Evolutionary conservation across 2,329 filamentous ascomycete species (phyloP).

Genomic region (Fusarium musae): DNA sequence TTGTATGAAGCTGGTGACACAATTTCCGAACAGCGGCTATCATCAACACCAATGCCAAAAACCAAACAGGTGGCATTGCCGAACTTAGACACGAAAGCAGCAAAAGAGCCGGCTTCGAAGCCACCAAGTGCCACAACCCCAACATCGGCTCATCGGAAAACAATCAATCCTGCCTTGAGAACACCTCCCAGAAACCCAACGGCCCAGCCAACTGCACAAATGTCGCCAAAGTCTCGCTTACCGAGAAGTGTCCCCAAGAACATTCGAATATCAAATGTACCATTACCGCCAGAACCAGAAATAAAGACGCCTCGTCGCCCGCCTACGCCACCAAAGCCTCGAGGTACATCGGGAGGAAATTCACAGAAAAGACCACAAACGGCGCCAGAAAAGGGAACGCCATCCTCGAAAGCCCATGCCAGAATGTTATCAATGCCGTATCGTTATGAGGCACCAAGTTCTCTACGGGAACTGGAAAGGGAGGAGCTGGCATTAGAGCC

Average conservation of each 20-base stretch:
- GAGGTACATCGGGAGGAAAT: neutral
- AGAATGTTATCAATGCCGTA: constrained; percentile 16
- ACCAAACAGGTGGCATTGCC: neutral
- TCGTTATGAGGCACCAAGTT: constrained; percentile 7
- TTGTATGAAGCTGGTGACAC: constrained; percentile 7
- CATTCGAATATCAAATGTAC: constrained; percentile 15
- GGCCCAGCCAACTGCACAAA: neutral
- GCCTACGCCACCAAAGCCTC: constrained; percentile 33
- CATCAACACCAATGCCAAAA: neutral
- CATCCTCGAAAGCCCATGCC: neutral
- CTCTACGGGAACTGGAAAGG: constrained; percentile 2
- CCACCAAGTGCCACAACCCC: neutral
- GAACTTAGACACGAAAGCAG: neutral
- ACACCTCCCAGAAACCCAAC: neutral
- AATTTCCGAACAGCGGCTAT: neutral
- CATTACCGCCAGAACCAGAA: constrained; percentile 27
- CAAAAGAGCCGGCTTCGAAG: neutral
- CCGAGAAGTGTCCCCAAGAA: constrained; percentile 7
- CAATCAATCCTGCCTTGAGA: neutral
- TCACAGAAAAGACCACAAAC: constrained; percentile 9
- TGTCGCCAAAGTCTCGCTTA: constrained; percentile 18
- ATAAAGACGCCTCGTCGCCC: constrained; percentile 20
- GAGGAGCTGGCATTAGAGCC: constrained; percentile 19
- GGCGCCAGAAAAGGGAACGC: constrained; percentile 12
- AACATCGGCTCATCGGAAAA: neutral